Base-by-base conservation (phyloP, 495 filamentous ascomycete genomes). In the Aspergillus steynii region DNA sequence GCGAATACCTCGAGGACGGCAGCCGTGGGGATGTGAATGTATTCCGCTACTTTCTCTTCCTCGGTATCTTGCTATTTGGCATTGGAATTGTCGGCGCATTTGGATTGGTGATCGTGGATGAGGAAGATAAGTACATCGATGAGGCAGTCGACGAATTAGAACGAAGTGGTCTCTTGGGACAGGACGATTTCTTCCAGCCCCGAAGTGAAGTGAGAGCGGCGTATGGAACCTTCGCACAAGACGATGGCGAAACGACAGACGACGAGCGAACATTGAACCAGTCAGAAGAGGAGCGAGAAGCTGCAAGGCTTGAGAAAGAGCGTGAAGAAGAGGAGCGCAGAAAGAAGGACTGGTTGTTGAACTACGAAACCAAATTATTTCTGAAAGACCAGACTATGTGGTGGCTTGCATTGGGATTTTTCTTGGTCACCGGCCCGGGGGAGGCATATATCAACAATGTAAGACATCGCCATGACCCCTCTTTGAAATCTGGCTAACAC, bases 381-480 rank as follows among this genome's bases (percentile, higher is more conserved):
- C 82, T 99, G 31, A 78, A 81, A 46, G 95, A 99, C 63, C 86
- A 83, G 59, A 96, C 92, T 10, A 97, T 98, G 94, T 98, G 95
- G 95, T 90, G 83, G 77, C 85, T 99, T 59, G 91, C 93, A 0
- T 72, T 87, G 2, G 95, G 94, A 27, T 96, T 99, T 77, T 96
- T 97, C 82, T 82, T 97, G 63, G 90, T 96, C 61, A 92, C 90
- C 54, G 95, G 95, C 3, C 93, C 95, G 0, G 93, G 94, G 25
- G 95, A 99, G 79, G 88, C 93, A 8, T 99, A 97, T 74, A 92
- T 97, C 68, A 99, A 98, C 77, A 99, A 99, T 65, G 83, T 84
- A 63, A 12, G 65, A 66, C 3, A 25, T 32, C 45, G 29, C 63
- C 15, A 12, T 46, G 9, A 15, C 4, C 27, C 20, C 51, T 3